Evolutionary conservation across 148 eudicot genomes (phyloP).

Genomic region (Persicaria tinctoria): DNA sequence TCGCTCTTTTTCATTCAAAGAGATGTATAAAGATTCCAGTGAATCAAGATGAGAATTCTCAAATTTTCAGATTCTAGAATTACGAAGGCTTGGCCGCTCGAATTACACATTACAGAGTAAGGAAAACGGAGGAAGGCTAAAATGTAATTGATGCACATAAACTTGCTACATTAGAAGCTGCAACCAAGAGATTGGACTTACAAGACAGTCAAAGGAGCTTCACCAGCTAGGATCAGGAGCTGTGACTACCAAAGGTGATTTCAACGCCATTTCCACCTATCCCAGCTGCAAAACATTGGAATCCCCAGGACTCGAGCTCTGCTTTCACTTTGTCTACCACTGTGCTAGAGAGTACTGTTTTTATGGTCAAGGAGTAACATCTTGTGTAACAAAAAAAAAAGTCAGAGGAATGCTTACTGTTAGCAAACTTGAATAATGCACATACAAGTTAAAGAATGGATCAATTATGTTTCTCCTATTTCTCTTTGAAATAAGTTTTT

Average conservation of each 20-base stretch:
- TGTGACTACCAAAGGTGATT: conserved; percentile 33
- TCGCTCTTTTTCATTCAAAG: background rate
- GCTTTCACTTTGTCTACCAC: conserved; percentile 66
- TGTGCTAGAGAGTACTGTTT: conserved; percentile 53
- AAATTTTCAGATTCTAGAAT: background rate
- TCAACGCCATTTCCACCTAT: conserved; percentile 79
- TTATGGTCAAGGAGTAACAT: background rate
- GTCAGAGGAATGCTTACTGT: background rate
- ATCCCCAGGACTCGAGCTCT: conserved; percentile 76
- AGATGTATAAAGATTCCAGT: background rate
- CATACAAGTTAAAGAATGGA: background rate
- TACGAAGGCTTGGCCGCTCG: background rate
- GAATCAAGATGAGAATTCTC: background rate
- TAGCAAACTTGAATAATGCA: background rate
- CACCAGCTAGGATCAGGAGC: background rate
- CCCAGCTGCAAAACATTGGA: conserved; percentile 69
- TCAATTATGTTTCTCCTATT: background rate
- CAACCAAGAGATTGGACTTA: background rate
- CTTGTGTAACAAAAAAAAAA: background rate
- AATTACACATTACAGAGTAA: background rate
- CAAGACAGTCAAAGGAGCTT: background rate
- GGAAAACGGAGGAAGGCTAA: too few relatives aligned
- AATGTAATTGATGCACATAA: background rate
- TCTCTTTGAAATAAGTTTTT: background rate
- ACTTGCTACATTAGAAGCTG: conserved; percentile 2